Evolutionary conservation across 2,329 filamentous ascomycete genomes (phyloP).

Genomic region (Beauveria varroae): DNA sequence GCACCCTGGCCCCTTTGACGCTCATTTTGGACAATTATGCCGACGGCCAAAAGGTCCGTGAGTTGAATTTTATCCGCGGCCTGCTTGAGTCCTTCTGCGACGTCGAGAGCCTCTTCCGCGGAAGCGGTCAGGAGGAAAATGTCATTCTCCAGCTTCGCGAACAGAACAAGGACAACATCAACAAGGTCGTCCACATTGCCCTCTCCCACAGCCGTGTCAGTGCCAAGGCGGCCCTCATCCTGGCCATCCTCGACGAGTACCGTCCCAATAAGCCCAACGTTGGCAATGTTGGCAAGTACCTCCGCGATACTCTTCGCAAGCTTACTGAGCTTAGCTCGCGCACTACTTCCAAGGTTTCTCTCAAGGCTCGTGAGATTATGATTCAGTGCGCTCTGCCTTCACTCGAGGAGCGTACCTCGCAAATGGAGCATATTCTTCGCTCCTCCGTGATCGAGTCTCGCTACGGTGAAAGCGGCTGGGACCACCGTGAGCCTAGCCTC

Average conservation of each 20-base stretch:
- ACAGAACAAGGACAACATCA: constrained; percentile 88
- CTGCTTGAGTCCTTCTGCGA: constrained; percentile 77
- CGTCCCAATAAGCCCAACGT: constrained; percentile 87
- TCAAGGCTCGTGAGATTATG: constrained; percentile 94
- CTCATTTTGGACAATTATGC: constrained; percentile 72
- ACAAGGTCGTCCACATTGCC: constrained; percentile 77
- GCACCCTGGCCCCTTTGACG: constrained; percentile 66
- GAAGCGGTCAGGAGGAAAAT: constrained; percentile 84
- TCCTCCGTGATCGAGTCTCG: constrained; percentile 94
- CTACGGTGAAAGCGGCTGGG: constrained; percentile 95
- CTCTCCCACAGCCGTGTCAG: constrained; percentile 89
- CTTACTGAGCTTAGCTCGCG: constrained; percentile 79
- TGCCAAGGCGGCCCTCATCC: constrained; percentile 86
- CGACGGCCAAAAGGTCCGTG: constrained; percentile 85
- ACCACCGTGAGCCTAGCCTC: constrained; percentile 85
- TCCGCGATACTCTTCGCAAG: constrained; percentile 74
- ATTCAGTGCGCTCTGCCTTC: constrained; percentile 97
- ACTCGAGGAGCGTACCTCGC: constrained; percentile 83
- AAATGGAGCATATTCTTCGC: constrained; percentile 98
- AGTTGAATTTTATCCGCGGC: constrained; percentile 72
- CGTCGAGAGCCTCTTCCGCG: constrained; percentile 82
- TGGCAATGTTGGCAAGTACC: constrained; percentile 80
- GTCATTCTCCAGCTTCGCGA: constrained; percentile 91
- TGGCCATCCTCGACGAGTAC: constrained; percentile 91
- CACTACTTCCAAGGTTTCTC: constrained; percentile 83